phyloP scores from a whole-genome alignment of 345 rosid species.

The Rhizophora mangle region DNA sequence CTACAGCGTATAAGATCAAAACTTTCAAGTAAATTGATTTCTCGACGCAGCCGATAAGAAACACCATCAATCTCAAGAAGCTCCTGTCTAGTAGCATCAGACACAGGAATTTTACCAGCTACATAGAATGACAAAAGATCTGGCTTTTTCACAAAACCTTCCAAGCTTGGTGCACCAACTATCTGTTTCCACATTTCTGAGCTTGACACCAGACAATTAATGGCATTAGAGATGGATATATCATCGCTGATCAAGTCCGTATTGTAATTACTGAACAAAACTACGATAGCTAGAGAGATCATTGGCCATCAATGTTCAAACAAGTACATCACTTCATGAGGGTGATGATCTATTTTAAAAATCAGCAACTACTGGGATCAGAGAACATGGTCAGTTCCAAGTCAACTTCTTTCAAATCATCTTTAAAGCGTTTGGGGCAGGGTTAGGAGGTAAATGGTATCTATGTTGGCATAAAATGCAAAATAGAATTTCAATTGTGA shows the following conservation, averaged over 20 bases:
- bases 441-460: too few species aligned
- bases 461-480: too few species aligned
- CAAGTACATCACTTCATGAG: background rate
- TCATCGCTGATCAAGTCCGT: background rate
- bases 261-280: background rate
- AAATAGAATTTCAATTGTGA: too few species aligned
- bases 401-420: constrained; percentile 1
- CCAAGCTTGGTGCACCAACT: constrained; percentile 73
- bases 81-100: constrained; percentile 83
- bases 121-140: constrained; percentile 77
- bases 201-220: background rate
- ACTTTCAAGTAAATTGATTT: constrained; percentile 72
- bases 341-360: background rate
- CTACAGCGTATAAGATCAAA: constrained; percentile 75
- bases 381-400: background rate
- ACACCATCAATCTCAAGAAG: constrained; percentile 89
- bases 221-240: background rate
- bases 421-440: background rate
- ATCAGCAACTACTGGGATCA: background rate
- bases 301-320: background rate
- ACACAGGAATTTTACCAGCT: constrained; percentile 92
- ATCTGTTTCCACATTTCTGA: constrained; percentile 94
- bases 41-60: constrained; percentile 80
- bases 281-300: background rate
- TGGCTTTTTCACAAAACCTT: constrained; percentile 66